phyloP scores from a whole-genome alignment of 1,284 basidiomycete species.

The Coniophora puteana region DNA sequence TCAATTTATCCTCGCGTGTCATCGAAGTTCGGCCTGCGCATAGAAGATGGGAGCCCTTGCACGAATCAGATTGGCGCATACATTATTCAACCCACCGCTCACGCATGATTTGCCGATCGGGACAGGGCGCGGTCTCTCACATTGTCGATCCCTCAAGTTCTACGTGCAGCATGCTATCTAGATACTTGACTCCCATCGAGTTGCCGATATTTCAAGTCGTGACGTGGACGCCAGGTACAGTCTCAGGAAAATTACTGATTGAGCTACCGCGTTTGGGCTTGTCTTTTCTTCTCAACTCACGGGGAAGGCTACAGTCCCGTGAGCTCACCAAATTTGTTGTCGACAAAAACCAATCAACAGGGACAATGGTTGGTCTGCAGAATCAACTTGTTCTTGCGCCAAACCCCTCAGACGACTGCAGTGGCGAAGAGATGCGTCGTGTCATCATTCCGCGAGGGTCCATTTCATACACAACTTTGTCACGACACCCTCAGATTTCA shows the following conservation, averaged over 20 bases:
- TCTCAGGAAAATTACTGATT: too few species aligned
- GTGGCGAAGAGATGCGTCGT: conserved; percentile 13
- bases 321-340: conserved; percentile 22
- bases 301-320: conserved; percentile 24
- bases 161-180: too few species aligned
- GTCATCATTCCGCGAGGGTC: conserved; percentile 34
- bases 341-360: conserved; percentile 11
- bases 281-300: conserved; percentile 28
- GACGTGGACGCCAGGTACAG: too few species aligned
- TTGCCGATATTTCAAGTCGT: too few species aligned
- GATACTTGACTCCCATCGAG: too few species aligned
- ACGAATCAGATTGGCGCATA: too few species aligned
- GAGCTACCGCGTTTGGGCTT: conserved; percentile 38
- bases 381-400: conserved; percentile 39
- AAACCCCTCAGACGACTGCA: conserved; percentile 10
- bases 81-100: too few species aligned
- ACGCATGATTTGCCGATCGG: too few species aligned
- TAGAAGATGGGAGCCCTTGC: conserved; percentile 17
- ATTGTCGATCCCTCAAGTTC: too few species aligned
- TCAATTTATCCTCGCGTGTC: conserved; percentile 23
- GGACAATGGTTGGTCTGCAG: conserved; percentile 11
- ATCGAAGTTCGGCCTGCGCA: conserved; percentile 36
- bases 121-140: too few species aligned
- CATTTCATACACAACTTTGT: conserved; percentile 16
- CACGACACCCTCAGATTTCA: conserved; percentile 18